phyloP scores from a whole-genome alignment of 495 filamentous ascomycete species.

The Cercophora samala region DNA sequence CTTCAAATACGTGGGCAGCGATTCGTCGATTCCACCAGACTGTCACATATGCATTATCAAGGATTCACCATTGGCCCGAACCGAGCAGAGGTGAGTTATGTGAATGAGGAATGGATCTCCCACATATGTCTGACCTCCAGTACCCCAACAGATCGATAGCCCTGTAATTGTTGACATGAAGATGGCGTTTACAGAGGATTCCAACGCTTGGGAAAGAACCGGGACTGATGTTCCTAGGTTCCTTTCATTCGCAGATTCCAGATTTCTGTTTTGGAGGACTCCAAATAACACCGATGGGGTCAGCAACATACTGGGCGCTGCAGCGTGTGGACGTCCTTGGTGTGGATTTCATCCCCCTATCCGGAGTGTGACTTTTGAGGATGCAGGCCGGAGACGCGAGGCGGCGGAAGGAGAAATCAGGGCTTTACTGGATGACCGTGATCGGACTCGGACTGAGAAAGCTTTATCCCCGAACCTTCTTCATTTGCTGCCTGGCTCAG shows the following conservation, averaged over 20 bases:
- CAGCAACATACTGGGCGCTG: background rate
- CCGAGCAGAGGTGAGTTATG: conserved; percentile 36
- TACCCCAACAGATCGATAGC: conserved; percentile 27
- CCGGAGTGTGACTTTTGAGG: no score
- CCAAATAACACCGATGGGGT: background rate
- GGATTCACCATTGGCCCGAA: conserved; percentile 30
- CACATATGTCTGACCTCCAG: no score
- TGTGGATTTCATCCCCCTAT: background rate
- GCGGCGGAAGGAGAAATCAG: background rate
- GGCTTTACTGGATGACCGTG: background rate
- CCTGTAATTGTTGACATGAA: conserved; percentile 41
- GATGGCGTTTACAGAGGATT: conserved; percentile 27
- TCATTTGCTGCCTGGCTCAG: conserved; percentile 35
- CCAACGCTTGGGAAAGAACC: background rate
- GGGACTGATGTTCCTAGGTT: background rate
- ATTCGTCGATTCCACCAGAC: conserved; percentile 29
- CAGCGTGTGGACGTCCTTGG: background rate
- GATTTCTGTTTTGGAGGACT: background rate
- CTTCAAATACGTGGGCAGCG: conserved; percentile 30
- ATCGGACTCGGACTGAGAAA: no score
- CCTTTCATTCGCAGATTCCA: background rate
- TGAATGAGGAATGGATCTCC: no score
- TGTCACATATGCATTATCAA: conserved; percentile 37
- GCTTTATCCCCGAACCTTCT: conserved; percentile 32
- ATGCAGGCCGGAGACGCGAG: background rate